Base-by-base conservation (phyloP, 2,329 filamentous ascomycete species). In the Aureobasidium pullulans region DNA sequence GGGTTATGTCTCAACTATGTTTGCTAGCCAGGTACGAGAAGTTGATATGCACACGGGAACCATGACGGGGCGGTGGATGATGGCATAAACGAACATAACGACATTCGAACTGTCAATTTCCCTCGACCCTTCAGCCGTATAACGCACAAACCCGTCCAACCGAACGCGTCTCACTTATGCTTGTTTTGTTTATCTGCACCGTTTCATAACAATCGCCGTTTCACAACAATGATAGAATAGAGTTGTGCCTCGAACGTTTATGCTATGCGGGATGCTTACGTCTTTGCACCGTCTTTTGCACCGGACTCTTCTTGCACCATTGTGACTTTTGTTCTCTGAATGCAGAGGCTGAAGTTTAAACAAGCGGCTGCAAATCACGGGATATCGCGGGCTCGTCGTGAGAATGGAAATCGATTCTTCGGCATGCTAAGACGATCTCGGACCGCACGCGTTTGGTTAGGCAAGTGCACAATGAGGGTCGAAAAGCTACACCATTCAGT, bases 121-220 rank as follows among this genome's bases (percentile, higher is more conserved):
- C 47, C 13, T 19, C 9, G 8, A 9, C 15, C 37, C 37, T n/a
- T 47, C 46, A 37, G 46, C 48, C 48, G n/a, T 31, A 32, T 15
- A 53, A 53, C 50, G 50, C 50, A 54, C 10, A 43, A 54, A 43
- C 43, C 50, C 9, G 50, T 34, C 28, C 28, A 7, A 29, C 37
- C 42, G 36, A 43, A 54, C 50, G 50, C 50, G 50, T 54, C 48
- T 52, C 19, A 52, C 29, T 36, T 54, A 43, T 54, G 50, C 50
- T 54, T 54, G 39, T 52, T n/a, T 53, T 54, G 50, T 54, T 54
- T 54, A 54, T 43, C 39, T 54, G 8, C 23, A 23, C 50, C 50
- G 50, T 54, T 54, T 54, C 50, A 54, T 43, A 54, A 54, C 50
- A 54, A 54, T 42, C 49, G 7, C 47, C 47, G 47, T 50, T 50